Evolutionary conservation across 441 rosid genomes (phyloP), one percentile per base, ranked within the genome.

Genomic region (Arabidopsis lyrata): DNA sequence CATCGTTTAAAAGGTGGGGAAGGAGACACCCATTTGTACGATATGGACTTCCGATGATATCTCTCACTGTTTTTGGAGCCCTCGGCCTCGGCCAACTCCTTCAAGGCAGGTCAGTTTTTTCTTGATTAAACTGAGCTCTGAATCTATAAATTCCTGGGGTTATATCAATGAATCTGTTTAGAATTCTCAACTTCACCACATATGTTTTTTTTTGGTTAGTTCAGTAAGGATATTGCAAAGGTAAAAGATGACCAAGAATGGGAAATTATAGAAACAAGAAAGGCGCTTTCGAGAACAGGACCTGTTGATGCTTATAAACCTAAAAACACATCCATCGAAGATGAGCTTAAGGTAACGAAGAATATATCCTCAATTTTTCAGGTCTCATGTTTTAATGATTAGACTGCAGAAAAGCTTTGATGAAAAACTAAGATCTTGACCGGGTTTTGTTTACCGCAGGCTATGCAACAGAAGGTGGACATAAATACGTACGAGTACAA

Each of bases 21-120:
- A 85, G 98, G 74, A 86, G 76, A 74, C 65, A 95, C 72, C 97
- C 98, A 2, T 90, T 93, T 82, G 38, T 95, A 52, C 77, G 96
- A 82, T 95, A 91, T 68, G 98, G 98, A 39, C 87, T 93, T 71
- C 98, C 98, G 2, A 91, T 93, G 97, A 91, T 95, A 70, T 95
- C 96, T 3, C 91, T 95, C 61, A 91, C 97, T 0, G 95, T 91
- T 15, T 77, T 87, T 49, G 99, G 98, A 11, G 86, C 95, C 5
- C 36, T 88, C 8, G 96, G 95, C 0, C 92, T 95, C 13, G 90
- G 86, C 68, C 99, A 95, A 76, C 95, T 95, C 68, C 83, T 90
- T 75, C 99, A 88, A 84, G 98, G 96, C 85, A 85, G 98, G 97
- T 90, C 68, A 20, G 93, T 81, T 63, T 56, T 38, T 15, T 31